Conservation (phyloP, 2,329 filamentous ascomycete species). For the Dryadomyces quercus-mongolicae region DNA sequence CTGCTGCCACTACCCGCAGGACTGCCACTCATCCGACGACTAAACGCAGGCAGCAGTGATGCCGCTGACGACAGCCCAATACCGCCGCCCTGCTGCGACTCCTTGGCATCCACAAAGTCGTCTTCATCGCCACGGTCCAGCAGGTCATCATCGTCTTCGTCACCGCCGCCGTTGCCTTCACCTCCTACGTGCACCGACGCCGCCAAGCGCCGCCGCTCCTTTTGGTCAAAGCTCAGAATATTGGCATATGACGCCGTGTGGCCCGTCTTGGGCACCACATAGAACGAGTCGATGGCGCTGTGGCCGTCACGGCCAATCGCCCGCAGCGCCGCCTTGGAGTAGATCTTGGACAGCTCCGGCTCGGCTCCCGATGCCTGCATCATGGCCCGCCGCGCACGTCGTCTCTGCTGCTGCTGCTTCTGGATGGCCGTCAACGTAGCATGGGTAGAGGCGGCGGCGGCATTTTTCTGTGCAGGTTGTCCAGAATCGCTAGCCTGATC, state of each 20-base stretch:
- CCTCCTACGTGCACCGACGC: conserved; percentile 27
- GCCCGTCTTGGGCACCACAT: conserved; percentile 84
- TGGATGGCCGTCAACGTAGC: neutral
- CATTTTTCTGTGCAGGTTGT: neutral
- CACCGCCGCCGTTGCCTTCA: too few relatives aligned
- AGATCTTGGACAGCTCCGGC: conserved; percentile 71
- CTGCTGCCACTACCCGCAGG: neutral
- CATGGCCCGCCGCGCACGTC: conserved; percentile 1
- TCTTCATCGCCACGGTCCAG: conserved; percentile 58
- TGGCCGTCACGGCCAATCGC: conserved; percentile 62
- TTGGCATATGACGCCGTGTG: conserved; percentile 89
- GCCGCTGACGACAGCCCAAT: conserved; percentile 17
- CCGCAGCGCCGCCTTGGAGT: conserved; percentile 73
- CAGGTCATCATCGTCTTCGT: conserved; percentile 16
- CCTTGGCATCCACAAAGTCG: conserved; percentile 80
- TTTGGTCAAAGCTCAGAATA: conserved; percentile 62
- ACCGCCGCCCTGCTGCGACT: conserved; percentile 31
- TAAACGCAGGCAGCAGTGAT: neutral
- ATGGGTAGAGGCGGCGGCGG: conserved; percentile 14
- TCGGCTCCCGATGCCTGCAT: conserved; percentile 29
- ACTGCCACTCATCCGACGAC: neutral
- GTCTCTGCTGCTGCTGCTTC: conserved; percentile 20
- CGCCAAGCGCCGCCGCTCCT: conserved; percentile 49
- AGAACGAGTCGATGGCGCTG: conserved; percentile 63
- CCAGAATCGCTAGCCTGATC: neutral